Base-by-base conservation (phyloP, 139 green algal genomes). In the Eudorina sp. region DNA sequence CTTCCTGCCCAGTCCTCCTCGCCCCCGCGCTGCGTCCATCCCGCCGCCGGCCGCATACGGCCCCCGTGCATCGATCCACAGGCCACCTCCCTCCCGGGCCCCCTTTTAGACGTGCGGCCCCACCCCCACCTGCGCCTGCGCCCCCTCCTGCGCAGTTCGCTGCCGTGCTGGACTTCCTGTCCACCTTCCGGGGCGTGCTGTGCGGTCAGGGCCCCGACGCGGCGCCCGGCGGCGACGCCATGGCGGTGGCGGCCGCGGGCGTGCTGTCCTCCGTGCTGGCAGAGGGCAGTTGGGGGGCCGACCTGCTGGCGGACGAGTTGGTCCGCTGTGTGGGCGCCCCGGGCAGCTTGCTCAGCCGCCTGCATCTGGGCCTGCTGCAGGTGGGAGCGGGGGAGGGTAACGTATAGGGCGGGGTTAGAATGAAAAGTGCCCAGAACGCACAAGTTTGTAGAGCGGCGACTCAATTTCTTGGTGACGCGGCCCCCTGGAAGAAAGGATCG, bases 101-200 rank as follows among this genome's bases (percentile, higher is more conserved):
- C 29, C n/a, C 29, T 41, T 41, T 72, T 43, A 29, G 3, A 31
- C 62, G 18, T 21, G 6, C 23, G 18, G 6, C 6, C 70, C 21
- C 60, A 11, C 73, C 9, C 43, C 41, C 21, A 27, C 70, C 41
- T 58, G 41, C 21, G n/a, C 41, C 73, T 53, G 41, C 29, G 7
- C 7, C 29, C 74, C 46, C 62, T n/a, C 16, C 19, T 5, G 21
- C 21, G n/a, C 80, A 86, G 80, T 77, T 86, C 14, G 80, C 80
- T 4, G 80, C 80, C 41, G 43, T 86, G n/a, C 60, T 86, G 25
- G 80, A 86, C 29, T 86, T 86, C 41, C 80, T 86, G 60, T 66
- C 60, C 41, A 76, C 80, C 43, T 86, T 86, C 80, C 60, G 60
- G 0, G 60, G 55, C 7, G 38, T 74, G 23, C 78, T 85, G 11